Percentiles rank a stretch among this genome's conserved stretches.
phyloP scores from a whole-genome alignment of 768 basidiomycete genomes.

The Floccularia luteovirens region DNA sequence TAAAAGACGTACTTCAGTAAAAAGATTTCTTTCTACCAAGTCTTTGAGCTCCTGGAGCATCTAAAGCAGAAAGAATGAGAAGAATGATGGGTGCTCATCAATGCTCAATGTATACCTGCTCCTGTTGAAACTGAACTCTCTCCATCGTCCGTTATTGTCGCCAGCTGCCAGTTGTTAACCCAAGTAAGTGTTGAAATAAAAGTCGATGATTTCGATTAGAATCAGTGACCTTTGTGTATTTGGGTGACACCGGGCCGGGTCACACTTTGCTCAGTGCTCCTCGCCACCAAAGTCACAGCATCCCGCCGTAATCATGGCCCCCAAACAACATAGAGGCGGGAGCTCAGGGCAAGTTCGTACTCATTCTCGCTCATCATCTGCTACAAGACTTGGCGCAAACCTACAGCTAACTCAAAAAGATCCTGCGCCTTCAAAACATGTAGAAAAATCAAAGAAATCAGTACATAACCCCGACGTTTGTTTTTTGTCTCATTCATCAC shows the following conservation, averaged over 20 bases:
- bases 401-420: slow-evolving; percentile 70
- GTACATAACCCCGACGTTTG: slow-evolving; percentile 37
- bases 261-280: neutral
- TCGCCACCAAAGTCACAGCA: slow-evolving; percentile 2
- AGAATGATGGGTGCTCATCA: neutral
- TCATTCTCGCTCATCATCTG: slow-evolving; percentile 60
- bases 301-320: slow-evolving; percentile 29
- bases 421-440: slow-evolving; percentile 25
- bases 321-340: slow-evolving; percentile 40
- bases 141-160: too few species aligned
- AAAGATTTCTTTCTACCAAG: slow-evolving; percentile 76
- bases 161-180: too few species aligned
- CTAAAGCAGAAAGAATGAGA: slow-evolving; percentile 18
- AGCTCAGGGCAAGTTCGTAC: slow-evolving; percentile 44
- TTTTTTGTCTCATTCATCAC: slow-evolving; percentile 8
- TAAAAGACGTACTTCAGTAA: slow-evolving; percentile 55
- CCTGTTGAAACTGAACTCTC: slow-evolving; percentile 89
- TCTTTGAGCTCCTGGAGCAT: slow-evolving; percentile 97
- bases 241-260: neutral
- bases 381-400: slow-evolving; percentile 49
- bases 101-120: slow-evolving; percentile 48
- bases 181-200: too few species aligned
- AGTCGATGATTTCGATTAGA: too few species aligned
- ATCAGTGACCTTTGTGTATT: slow-evolving; percentile 1
- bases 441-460: slow-evolving; percentile 49